Base-by-base conservation (phyloP, 441 rosid genomes). In the Syzygium malaccense region DNA sequence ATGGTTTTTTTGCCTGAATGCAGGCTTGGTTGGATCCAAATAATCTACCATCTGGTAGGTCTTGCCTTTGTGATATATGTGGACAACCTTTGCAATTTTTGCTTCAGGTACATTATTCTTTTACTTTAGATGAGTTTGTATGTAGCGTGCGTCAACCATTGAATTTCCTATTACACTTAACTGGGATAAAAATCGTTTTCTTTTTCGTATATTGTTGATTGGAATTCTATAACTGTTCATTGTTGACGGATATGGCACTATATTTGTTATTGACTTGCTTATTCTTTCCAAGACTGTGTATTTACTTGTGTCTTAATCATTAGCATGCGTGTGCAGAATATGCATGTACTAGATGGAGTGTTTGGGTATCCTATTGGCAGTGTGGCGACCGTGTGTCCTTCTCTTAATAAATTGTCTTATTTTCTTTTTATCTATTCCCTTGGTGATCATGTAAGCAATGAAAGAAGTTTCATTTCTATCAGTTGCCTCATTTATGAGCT, bases 1-100 rank as follows among this genome's bases (percentile, higher is more conserved):
- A 71, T 23, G 48, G 83, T 71, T 20, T 71, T 71, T 71, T 71
- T 20, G 28, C 83, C 83, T 37, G 83, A 71, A 71, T 71, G 83
- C 83, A 71, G 98, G 98, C 98, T 7, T 98, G 99, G 98, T 90
- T 98, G 91, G 96, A 95, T 92, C 98, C 99, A 8, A 88, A 94
- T 91, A 94, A 95, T 88, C 92, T 98, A 78, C 99, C 99, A 10
- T 90, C 95, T 17, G 96, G 97, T 87, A 92, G 90, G 88, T 94
- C 95, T 87, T 87, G 91, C 89, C 58, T 91, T 4, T 98, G 98
- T 87, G 99, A 94, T 90, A 86, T 94, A 51, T 98, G 99, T 88
- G 97, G 95, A 89, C 92, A 95, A 55, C 99, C 98, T 49, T 79
- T 96, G 85, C 97, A 95, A 79, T 97, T 97, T 92, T 88, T 71